Conservation (phyloP, 306 rosid genomes). For the Heteromeles arbutifolia region DNA sequence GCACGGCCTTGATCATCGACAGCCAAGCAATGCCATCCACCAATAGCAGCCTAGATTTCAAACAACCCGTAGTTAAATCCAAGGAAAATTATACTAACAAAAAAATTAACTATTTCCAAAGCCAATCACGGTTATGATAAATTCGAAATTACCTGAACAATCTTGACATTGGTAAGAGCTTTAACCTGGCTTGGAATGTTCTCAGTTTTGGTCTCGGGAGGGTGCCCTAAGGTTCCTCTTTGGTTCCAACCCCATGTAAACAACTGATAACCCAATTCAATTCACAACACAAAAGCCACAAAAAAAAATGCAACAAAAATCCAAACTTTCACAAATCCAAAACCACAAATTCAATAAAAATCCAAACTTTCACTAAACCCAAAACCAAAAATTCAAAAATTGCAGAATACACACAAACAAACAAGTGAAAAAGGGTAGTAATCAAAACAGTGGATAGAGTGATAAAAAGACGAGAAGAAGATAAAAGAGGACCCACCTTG, state of each 20-base stretch:
- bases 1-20: conserved; percentile 97
- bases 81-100: background rate
- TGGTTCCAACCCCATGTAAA: conserved; percentile 99
- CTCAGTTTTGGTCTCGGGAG: conserved; percentile 76
- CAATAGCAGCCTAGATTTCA: conserved; percentile 77
- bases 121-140: background rate
- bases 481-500: conserved; percentile 36
- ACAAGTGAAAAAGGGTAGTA: background rate
- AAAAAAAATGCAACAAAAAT: background rate
- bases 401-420: background rate
- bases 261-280: conserved; percentile 33
- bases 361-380: background rate
- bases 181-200: conserved; percentile 91
- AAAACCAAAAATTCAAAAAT: background rate
- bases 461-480: background rate
- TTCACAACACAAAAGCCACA: background rate
- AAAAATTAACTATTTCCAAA: background rate
- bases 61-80: conserved; percentile 1
- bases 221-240: conserved; percentile 93
- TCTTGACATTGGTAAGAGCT: conserved; percentile 61
- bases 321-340: background rate
- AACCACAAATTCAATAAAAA: background rate
- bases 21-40: conserved; percentile 99
- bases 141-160: conserved; percentile 63
- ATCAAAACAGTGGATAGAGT: background rate